Base-by-base conservation (phyloP, 352 stramenopile genomes). In the Globisporangium yorkense region DNA sequence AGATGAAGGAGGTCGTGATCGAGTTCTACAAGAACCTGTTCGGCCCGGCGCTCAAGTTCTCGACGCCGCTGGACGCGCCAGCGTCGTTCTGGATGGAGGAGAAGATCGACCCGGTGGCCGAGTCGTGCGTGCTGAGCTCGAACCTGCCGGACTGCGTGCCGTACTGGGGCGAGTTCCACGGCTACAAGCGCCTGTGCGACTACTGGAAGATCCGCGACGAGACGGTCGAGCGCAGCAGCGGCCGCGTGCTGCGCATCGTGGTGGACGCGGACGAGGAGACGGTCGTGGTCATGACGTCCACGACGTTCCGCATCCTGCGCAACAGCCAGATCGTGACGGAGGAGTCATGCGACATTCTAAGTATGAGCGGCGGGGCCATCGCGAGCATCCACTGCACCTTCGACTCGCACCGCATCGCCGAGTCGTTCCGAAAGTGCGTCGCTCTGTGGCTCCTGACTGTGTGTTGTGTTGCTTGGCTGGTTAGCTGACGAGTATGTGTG, bases 151-250 rank as follows among this genome's bases (percentile, higher is more conserved):
- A 91, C 54, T 89, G 79, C 31, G 85, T 94, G 60, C 85, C 85
- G 31, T 94, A 90, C 61, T 94, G 85, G 85, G 85, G 85, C 37
- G 85, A 94, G 57, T 94, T 93, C 65, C 85, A 94, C 53, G 85
- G 85, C 10, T 90, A 92, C 83, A 87, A 92, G 66, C 83, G 85
- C 8, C 55, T 94, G 45, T 89, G 84, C 51, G 83, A 94, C 62
- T 94, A 92, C 61, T 94, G 80, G 80, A 92, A 92, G 74, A 87
- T 88, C 40, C 85, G 85, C 29, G 85, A 94, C 62, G 85, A 94
- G 67, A 94, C 85, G 29, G 63, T 92, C 39, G 85, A 94, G 67
- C 80, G 81, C 41, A 89, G 81, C 61, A 80, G 71, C n/a, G 85
- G 85, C 21, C 85, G 85, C 12, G 83, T 94, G 51, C 67, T 94